phyloP scores from a whole-genome alignment of 2,329 filamentous ascomycete genomes.

The Ophiostoma angusticollis region DNA sequence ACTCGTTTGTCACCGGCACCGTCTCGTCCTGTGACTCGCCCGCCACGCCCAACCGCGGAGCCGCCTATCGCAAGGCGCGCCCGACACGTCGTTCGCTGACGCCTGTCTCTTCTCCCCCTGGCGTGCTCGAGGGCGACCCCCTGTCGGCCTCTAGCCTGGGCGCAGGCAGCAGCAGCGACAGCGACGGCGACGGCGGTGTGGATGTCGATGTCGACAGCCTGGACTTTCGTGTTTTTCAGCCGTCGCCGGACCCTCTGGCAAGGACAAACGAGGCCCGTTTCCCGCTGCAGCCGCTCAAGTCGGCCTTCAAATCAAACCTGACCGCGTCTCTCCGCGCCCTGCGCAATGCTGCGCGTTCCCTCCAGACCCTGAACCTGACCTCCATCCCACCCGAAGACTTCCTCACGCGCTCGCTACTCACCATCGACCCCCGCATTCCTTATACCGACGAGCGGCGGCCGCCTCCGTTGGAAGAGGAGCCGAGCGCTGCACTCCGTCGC shows the following conservation, averaged over 20 bases:
- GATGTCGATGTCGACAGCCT: conserved; percentile 30
- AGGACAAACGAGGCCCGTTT: conserved; percentile 9
- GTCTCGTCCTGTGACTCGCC: conserved; percentile 38
- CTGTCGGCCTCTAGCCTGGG: conserved; percentile 28
- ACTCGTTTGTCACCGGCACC: conserved; percentile 38
- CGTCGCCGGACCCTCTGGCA: conserved; percentile 15
- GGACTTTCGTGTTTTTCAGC: conserved; percentile 35
- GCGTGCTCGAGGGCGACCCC: conserved; percentile 38
- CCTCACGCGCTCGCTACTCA: conserved; percentile 53
- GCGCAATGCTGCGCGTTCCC: conserved; percentile 49
- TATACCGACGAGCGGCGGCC: conserved; percentile 57
- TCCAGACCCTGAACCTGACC: conserved; percentile 49
- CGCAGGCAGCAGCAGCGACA: conserved; percentile 19
- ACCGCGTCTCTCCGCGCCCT: conserved; percentile 54
- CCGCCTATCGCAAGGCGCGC: conserved; percentile 28
- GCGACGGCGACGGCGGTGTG: conserved; percentile 22
- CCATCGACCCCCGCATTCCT: conserved; percentile 52
- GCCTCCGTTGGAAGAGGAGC: conserved; percentile 48
- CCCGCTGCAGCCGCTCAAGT: conserved; percentile 34
- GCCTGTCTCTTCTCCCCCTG: conserved; percentile 42
- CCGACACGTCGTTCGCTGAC: conserved; percentile 37
- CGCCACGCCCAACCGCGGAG: conserved; percentile 23
- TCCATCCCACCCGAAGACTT: conserved; percentile 55
- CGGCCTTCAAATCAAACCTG: conserved; percentile 55
- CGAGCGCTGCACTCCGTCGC: conserved; percentile 51